Conservation (phyloP, 1,139 yeast genomes). For the Geotrichum reessii region DNA sequence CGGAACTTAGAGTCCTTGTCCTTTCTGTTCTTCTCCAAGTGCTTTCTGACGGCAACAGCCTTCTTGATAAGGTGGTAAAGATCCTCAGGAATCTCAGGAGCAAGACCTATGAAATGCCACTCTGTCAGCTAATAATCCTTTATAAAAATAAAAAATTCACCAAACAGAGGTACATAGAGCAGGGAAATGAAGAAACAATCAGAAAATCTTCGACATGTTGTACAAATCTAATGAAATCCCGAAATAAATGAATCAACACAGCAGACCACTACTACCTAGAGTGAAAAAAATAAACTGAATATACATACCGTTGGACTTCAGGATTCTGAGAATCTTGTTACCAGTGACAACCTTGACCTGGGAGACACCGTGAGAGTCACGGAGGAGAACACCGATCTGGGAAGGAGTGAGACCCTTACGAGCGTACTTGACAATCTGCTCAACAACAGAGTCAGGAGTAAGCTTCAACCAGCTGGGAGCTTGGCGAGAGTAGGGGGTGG, state of each 20-base stretch:
- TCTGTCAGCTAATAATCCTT: conserved; percentile 34
- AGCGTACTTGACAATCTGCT: conserved; percentile 98
- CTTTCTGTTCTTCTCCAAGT: conserved; percentile 99
- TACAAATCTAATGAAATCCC: background rate
- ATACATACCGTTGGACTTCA: conserved; percentile 87
- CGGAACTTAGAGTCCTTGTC: conserved; percentile 99
- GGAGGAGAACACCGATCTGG: conserved; percentile 97
- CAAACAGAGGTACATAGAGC: conserved; percentile 37
- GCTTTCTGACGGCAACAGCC: conserved; percentile 99
- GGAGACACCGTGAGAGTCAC: conserved; percentile 99
- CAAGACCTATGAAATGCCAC: conserved; percentile 50
- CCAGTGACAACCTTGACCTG: conserved; percentile 97
- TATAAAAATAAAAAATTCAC: conserved; percentile 25
- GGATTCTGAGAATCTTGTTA: conserved; percentile 98
- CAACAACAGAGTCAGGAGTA: conserved; percentile 91
- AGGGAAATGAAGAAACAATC: conserved; percentile 7
- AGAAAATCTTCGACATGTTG: background rate
- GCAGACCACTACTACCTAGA: conserved; percentile 13
- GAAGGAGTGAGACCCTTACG: conserved; percentile 99
- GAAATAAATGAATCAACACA: background rate
- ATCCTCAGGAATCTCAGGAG: conserved; percentile 99
- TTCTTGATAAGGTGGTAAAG: conserved; percentile 98
- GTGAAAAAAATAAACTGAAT: conserved; percentile 22
- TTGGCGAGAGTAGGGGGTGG: conserved; percentile 98
- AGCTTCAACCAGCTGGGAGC: conserved; percentile 99